These are phyloP conservation scores for Pelargonium australe DNA, from an alignment of 441 rosid species.

Conservation along the genomic window DNA sequence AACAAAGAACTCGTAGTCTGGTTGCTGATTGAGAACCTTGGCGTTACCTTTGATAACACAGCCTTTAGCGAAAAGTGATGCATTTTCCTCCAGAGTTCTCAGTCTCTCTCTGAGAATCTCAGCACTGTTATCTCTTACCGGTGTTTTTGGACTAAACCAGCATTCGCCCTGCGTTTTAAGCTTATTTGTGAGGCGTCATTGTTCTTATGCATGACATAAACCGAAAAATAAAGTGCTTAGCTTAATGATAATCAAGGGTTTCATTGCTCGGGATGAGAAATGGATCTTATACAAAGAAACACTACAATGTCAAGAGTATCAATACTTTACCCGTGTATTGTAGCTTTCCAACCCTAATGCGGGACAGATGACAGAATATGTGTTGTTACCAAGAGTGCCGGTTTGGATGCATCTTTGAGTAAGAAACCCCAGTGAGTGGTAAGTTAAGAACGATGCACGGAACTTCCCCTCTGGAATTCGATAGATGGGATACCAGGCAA, in stretches of 20 bases:
- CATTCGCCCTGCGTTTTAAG: slow-evolving; percentile 19
- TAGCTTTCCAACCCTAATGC: slow-evolving; percentile 25
- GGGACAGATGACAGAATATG: slow-evolving; percentile 14
- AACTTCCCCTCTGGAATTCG: slow-evolving; percentile 29
- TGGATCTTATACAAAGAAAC: background rate
- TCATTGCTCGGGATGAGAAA: too few species aligned
- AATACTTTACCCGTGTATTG: slow-evolving; percentile 18
- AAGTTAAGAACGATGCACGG: slow-evolving; percentile 35
- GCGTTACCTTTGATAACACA: slow-evolving; percentile 13
- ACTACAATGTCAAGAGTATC: background rate
- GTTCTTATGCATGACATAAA: too few species aligned
- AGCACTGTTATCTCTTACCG: background rate
- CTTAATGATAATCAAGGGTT: too few species aligned
- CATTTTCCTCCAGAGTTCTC: slow-evolving; percentile 19
- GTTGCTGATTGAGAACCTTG: slow-evolving; percentile 16
- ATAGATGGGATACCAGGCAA: slow-evolving; percentile 38
- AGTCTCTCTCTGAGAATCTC: slow-evolving; percentile 19
- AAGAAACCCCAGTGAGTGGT: slow-evolving; percentile 24
- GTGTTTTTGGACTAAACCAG: slow-evolving; percentile 25
- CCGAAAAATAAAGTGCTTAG: too few species aligned
- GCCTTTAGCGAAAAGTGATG: slow-evolving; percentile 20
- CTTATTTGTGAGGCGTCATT: background rate
- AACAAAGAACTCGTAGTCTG: slow-evolving; percentile 26
- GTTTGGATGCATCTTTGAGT: slow-evolving; percentile 11
- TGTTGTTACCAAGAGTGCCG: slow-evolving; percentile 9